Percentiles rank a stretch among this genome's conserved stretches.
These are phyloP conservation scores for Zygosaccharomyces bisporus DNA, from an alignment of 805 yeast genomes.

Conservation along the genomic window DNA sequence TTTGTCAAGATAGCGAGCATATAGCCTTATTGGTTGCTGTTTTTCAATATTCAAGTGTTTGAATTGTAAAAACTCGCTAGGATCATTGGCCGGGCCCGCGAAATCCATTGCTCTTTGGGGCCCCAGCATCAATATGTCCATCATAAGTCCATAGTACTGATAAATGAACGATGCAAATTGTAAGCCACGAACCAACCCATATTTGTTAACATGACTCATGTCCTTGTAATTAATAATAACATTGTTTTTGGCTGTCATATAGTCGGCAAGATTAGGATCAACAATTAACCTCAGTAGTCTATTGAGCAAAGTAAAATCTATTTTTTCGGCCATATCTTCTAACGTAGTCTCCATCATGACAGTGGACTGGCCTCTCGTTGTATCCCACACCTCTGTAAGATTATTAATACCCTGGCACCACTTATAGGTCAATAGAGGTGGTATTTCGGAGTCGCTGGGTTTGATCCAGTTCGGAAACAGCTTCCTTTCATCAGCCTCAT, in stretches of 20 bases:
- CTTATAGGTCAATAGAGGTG: conserved; percentile 85
- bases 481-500: conserved; percentile 82
- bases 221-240: conserved; percentile 81
- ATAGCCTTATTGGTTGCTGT: conserved; percentile 71
- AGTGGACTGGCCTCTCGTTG: conserved; percentile 66
- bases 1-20: conserved; percentile 79
- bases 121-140: conserved; percentile 81
- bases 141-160: conserved; percentile 84
- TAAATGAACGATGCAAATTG: conserved; percentile 86
- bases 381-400: conserved; percentile 73
- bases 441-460: conserved; percentile 90
- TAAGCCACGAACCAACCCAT: conserved; percentile 83
- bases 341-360: conserved; percentile 80
- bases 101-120: conserved; percentile 80
- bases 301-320: conserved; percentile 83
- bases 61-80: conserved; percentile 78
- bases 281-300: conserved; percentile 73
- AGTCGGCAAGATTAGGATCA: conserved; percentile 91
- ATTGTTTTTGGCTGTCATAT: conserved; percentile 87
- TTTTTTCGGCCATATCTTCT: conserved; percentile 71
- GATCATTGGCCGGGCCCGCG: conserved; percentile 71
- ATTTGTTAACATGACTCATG: conserved; percentile 88
- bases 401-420: conserved; percentile 93
- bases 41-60: conserved; percentile 54
- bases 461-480: conserved; percentile 95